These are phyloP conservation scores for Polygonum aviculare DNA, from an alignment of 148 eudicot genomes.

Conservation along the genomic window DNA sequence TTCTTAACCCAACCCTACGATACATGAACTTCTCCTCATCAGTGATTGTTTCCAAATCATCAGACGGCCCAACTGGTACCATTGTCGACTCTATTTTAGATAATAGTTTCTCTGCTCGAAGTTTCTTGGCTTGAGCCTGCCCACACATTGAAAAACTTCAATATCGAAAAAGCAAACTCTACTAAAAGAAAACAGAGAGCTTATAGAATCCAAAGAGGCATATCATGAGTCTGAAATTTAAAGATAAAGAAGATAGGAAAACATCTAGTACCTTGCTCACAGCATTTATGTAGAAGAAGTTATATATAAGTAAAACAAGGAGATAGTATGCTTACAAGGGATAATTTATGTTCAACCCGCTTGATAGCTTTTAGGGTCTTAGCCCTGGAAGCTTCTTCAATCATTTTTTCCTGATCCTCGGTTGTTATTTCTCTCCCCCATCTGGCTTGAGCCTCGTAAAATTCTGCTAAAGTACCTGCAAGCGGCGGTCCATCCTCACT, in stretches of 20 bases:
- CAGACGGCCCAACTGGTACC: slow-evolving; percentile 78
- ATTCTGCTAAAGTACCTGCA: slow-evolving; percentile 93
- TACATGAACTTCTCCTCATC: slow-evolving; percentile 87
- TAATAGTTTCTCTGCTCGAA: slow-evolving; percentile 69
- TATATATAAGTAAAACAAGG: neutral
- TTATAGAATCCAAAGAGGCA: neutral
- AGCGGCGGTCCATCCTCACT: slow-evolving; percentile 40
- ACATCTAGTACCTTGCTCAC: neutral
- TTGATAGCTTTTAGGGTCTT: slow-evolving; percentile 50
- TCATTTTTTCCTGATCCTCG: slow-evolving; percentile 66
- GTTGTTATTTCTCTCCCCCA: slow-evolving; percentile 80
- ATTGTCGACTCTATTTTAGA: slow-evolving; percentile 77
- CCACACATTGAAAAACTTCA: slow-evolving; percentile 20
- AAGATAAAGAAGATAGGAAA: neutral
- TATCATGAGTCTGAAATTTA: neutral
- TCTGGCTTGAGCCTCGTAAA: slow-evolving; percentile 85
- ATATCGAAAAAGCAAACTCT: neutral
- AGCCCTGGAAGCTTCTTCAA: slow-evolving; percentile 63
- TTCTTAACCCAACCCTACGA: slow-evolving; percentile 77
- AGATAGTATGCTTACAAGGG: slow-evolving; percentile 45
- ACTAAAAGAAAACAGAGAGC: neutral
- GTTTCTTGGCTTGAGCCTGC: slow-evolving; percentile 80
- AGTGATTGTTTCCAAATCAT: slow-evolving; percentile 93
- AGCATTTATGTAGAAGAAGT: neutral
- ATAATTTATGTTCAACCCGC: slow-evolving; percentile 69